Percentiles rank a stretch among this genome's conserved stretches.
Conservation (phyloP, 192 early-diverging fungal species). For the Endogone sp. region DNA sequence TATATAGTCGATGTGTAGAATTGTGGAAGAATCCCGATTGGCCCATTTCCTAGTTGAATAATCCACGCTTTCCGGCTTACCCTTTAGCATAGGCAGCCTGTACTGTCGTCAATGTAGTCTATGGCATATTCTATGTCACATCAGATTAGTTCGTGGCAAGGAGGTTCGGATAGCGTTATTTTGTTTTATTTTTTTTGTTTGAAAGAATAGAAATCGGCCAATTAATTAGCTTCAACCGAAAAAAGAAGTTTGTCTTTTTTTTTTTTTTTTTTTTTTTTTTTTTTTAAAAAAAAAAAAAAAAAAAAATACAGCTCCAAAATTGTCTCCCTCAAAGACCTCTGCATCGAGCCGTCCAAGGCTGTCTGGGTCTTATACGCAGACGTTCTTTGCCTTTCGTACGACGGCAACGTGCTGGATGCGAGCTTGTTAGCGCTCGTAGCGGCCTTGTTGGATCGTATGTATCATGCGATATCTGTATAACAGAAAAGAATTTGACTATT, state of each 20-base stretch:
- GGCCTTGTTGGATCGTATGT: slow-evolving; percentile 69
- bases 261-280: too few species aligned
- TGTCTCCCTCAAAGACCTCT: slow-evolving; percentile 64
- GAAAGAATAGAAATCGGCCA: neutral
- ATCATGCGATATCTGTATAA: neutral
- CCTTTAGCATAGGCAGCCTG: too few species aligned
- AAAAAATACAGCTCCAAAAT: slow-evolving; percentile 45
- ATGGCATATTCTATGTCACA: too few species aligned
- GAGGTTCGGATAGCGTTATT: too few species aligned
- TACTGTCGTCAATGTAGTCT: too few species aligned
- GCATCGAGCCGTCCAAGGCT: slow-evolving; percentile 75
- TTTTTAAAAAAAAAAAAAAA: too few species aligned
- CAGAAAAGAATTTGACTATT: neutral
- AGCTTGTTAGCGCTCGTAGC: slow-evolving; percentile 71
- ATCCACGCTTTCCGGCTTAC: too few species aligned
- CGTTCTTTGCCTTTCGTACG: slow-evolving; percentile 86
- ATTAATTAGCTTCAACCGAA: neutral
- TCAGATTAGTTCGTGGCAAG: too few species aligned
- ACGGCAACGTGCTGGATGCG: slow-evolving; percentile 89
- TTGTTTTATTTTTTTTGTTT: neutral
- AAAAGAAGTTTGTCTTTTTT: too few species aligned
- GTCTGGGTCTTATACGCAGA: slow-evolving; percentile 89
- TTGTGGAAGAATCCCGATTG: too few species aligned
- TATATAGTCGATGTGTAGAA: too few species aligned
- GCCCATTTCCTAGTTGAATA: too few species aligned